A percentile compares a stretch with the other conserved stretches of the same genome.
phyloP scores from a whole-genome alignment of 768 basidiomycete species.

The Imleria badia region DNA sequence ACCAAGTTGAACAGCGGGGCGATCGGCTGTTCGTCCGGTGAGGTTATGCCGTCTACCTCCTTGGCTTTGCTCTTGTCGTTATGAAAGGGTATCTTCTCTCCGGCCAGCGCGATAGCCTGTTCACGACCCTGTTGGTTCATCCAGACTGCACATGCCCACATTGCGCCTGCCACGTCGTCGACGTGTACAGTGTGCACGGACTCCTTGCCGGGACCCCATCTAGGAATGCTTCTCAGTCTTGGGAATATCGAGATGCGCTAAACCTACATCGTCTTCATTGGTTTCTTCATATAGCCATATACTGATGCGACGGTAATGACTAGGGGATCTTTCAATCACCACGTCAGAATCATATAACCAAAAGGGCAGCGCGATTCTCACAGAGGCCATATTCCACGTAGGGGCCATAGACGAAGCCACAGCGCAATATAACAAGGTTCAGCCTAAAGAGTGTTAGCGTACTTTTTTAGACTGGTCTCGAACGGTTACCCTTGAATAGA shows the following conservation, averaged over 20 bases:
- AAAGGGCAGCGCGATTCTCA: conserved; percentile 34
- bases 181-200: conserved; percentile 74
- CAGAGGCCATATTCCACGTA: conserved; percentile 71
- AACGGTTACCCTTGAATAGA: conserved; percentile 64
- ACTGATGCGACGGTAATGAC: conserved; percentile 75
- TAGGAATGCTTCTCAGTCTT: conserved; percentile 29
- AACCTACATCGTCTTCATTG: conserved; percentile 80
- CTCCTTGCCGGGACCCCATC: conserved; percentile 80
- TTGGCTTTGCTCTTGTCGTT: conserved; percentile 70
- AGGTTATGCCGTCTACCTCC: conserved; percentile 61
- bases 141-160: conserved; percentile 80
- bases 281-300: conserved; percentile 79
- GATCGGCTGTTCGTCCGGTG: conserved; percentile 54
- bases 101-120: conserved; percentile 59
- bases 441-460: conserved; percentile 45
- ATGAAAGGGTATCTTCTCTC: conserved; percentile 33
- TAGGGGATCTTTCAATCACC: conserved; percentile 52
- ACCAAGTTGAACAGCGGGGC: conserved; percentile 86
- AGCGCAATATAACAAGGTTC: conserved; percentile 76
- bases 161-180: conserved; percentile 74
- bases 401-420: conserved; percentile 79
- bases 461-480: background rate
- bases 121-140: conserved; percentile 61
- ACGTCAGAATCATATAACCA: conserved; percentile 14
- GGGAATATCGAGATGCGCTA: background rate